These are phyloP conservation scores for Suhomyces atakaporum DNA, from an alignment of 1,139 yeast genomes.

Conservation along the genomic window DNA sequence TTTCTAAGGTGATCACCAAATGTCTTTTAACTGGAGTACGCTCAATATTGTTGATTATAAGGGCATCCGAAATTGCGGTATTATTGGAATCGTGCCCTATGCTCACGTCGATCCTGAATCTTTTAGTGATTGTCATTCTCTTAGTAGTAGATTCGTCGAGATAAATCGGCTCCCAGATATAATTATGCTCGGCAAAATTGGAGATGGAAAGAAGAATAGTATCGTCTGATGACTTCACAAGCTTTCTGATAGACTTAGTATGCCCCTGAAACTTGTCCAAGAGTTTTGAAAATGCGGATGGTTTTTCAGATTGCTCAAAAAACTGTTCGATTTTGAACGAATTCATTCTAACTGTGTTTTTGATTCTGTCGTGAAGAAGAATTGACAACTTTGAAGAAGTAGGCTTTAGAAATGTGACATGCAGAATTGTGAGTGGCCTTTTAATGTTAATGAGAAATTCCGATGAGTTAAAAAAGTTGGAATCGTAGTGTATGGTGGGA, in stretches of 20 bases:
- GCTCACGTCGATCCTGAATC: slow-evolving; percentile 33
- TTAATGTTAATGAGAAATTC: slow-evolving; percentile 19
- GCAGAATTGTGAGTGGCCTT: slow-evolving; percentile 31
- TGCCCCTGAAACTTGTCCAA: slow-evolving; percentile 76
- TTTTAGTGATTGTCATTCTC: slow-evolving; percentile 36
- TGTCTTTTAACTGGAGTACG: slow-evolving; percentile 26
- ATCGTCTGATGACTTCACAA: slow-evolving; percentile 55
- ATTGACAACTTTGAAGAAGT: slow-evolving; percentile 22
- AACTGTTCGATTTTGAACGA: slow-evolving; percentile 19
- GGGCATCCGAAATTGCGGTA: slow-evolving; percentile 30
- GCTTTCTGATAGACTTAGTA: slow-evolving; percentile 68
- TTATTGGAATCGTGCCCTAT: neutral
- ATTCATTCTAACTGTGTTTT: slow-evolving; percentile 37
- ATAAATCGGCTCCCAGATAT: slow-evolving; percentile 60
- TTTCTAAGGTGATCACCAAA: slow-evolving; percentile 51
- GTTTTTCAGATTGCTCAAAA: neutral
- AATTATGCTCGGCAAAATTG: slow-evolving; percentile 55
- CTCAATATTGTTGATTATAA: slow-evolving; percentile 35
- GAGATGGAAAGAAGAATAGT: slow-evolving; percentile 41
- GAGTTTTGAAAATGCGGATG: slow-evolving; percentile 1
- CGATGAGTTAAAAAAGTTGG: slow-evolving; percentile 7
- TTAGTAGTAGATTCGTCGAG: slow-evolving; percentile 22
- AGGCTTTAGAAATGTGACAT: slow-evolving; percentile 20
- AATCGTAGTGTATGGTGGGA: slow-evolving; percentile 3
- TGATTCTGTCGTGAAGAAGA: slow-evolving; percentile 42